A percentile compares a stretch with the other conserved stretches of the same genome.
phyloP scores from a whole-genome alignment of 768 basidiomycete genomes.

The Tulasnella sp. region DNA sequence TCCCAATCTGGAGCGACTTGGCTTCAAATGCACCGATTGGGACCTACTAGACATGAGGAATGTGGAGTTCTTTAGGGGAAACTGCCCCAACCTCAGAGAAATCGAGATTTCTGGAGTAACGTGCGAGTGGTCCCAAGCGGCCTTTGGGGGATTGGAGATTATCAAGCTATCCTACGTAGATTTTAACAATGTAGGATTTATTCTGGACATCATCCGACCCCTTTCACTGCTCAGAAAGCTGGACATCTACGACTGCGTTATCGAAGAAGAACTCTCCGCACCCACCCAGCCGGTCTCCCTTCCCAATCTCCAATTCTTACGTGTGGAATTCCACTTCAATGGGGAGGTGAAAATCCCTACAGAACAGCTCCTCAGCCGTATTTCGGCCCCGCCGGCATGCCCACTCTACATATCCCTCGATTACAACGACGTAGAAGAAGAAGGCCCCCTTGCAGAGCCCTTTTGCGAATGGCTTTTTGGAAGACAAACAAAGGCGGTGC shows the following conservation, averaged over 20 bases:
- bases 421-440: not conserved
- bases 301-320: not conserved
- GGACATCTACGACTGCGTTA: not conserved
- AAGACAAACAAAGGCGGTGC: not conserved
- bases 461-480: not conserved
- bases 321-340: not conserved
- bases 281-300: not conserved
- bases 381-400: not conserved
- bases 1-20: not conserved
- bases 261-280: not conserved
- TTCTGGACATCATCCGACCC: not conserved
- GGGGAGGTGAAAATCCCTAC: no score
- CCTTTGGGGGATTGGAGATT: not conserved
- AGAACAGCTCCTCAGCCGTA: not conserved
- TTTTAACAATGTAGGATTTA: not conserved
- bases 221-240: not conserved
- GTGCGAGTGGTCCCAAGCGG: not conserved
- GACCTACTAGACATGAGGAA: not conserved
- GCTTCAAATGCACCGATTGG: not conserved
- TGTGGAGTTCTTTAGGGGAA: not conserved
- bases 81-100: not conserved
- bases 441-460: not conserved
- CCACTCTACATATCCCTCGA: not conserved
- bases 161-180: not conserved
- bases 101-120: not conserved